Evolutionary conservation across 805 yeast species (phyloP), one percentile per base, ranked within the genome.

Genomic region (Sungouiozyma intestinalis): DNA sequence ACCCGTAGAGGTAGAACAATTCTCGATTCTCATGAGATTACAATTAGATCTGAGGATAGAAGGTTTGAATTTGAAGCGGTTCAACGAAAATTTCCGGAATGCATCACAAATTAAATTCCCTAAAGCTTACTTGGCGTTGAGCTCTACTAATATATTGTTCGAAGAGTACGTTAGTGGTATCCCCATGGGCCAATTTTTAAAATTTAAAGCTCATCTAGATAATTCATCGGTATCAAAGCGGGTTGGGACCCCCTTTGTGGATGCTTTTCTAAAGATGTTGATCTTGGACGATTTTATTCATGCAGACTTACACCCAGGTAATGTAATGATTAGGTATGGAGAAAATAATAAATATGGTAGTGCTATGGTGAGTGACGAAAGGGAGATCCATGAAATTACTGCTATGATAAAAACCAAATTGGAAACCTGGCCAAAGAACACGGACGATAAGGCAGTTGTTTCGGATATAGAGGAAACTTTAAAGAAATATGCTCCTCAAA

Each of bases 261-360:
- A 92, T 58, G 84, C 97, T 3, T 92, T 92, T 53, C 67, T 92
- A 48, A 83, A 87, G 53, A 92, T 92, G 99, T 69, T 92, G 47
- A 81, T 92, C 40, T 63, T 90, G 41, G 94, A 92, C 64, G 88
- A 92, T 60, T 92, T 92, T 61, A 85, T 88, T 36, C 99, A 92
- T 60, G 90, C 97, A 0, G 99, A 92, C 64, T 68, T 92, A 45
- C 99, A 92, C 52, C 97, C 98, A 0, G 99, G 99, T 3, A 92
- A 92, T 60, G 85, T 92, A 55, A 76, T 87, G 69, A 74, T 85
- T 7, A 65, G 85, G 38, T 79, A 84, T 52, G 71, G 79, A 50
- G 77, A 76, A 50, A 71, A 65, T 2, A 60, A 65, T 45, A 61
- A 53, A 24, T 43, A 58, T 18, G 58, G 52, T 13, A 58, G 60